Conservation (phyloP, 2,329 filamentous ascomycete genomes). For the Cytospora piceae region DNA sequence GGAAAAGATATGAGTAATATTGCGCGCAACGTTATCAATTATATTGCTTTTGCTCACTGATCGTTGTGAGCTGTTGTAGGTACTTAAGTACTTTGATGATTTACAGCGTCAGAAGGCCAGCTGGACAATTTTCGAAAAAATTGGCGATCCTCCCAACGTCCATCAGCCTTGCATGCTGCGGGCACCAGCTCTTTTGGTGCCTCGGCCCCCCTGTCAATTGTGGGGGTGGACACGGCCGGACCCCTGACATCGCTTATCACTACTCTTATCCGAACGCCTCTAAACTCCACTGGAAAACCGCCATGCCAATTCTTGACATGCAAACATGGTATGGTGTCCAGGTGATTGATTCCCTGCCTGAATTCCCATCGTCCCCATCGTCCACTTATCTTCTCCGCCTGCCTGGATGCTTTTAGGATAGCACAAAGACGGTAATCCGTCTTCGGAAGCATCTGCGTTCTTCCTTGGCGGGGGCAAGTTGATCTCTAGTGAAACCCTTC, state of each 20-base stretch:
- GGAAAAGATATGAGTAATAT: background rate
- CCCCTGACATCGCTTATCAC: slow-evolving; percentile 14
- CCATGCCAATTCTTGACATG: slow-evolving; percentile 10
- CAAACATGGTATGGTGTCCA: background rate
- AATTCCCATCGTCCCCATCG: background rate
- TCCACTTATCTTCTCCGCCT: background rate
- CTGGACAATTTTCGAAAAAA: slow-evolving; percentile 15
- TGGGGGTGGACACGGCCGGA: slow-evolving; percentile 9
- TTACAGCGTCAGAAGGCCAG: slow-evolving; percentile 15
- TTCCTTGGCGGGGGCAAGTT: background rate
- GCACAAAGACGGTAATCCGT: background rate
- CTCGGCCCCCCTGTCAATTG: slow-evolving; percentile 16
- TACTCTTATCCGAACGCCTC: slow-evolving; percentile 16
- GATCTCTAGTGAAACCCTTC: background rate
- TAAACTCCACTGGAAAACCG: slow-evolving; percentile 13
- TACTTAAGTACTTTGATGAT: background rate
- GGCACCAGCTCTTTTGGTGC: slow-evolving; percentile 3
- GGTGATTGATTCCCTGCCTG: background rate
- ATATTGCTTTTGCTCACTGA: slow-evolving; percentile 11
- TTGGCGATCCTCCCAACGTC: slow-evolving; percentile 16
- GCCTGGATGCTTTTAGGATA: background rate
- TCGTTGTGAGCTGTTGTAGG: slow-evolving; percentile 12
- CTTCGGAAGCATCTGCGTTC: background rate
- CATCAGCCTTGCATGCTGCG: slow-evolving; percentile 30
- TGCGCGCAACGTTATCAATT: slow-evolving; percentile 5